Base-by-base conservation (phyloP, 345 rosid genomes). In the Capsella bursapastoris region DNA sequence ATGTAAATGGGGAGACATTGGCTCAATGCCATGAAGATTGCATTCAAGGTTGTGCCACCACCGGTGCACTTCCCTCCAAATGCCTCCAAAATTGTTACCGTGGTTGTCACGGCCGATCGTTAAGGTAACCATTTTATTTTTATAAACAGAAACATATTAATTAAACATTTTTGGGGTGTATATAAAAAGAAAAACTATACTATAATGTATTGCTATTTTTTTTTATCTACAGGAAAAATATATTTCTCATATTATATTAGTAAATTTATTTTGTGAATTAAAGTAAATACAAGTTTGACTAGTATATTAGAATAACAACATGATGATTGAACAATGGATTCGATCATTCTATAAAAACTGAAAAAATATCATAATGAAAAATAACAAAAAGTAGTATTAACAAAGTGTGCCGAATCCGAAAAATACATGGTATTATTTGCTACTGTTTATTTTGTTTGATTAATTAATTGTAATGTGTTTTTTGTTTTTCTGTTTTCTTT, bases 21-120 rank as follows among this genome's bases (percentile, higher is more conserved):
- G 8, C 8, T 16, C n/a, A 72, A 53, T 72, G 76, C 14, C 69
- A 55, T 52, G 37, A 63, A 14, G 8, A 45, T 52, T 72, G 76
- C 29, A 53, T 44, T 63, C 56, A 18, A 63, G 25, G 47, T 22
- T 63, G 76, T 72, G 70, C 70, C 15, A 63, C 44, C 45, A 63
- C 64, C 12, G 68, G 43, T 5, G 34, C 16, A 32, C 3, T 2
- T 31, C 47, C 56, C 16, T 0, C 0, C 41, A 18, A 7, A 18
- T 72, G 76, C 11, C 37, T 63, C 3, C 13, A 9, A 16, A 72
- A 0, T 63, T 72, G 64, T 53, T 72, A 18, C 18, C 69, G 0
- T 9, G 0, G 9, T 16, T 72, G 69, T 9, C 63, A 0, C 6
- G 6, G 61, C 22, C 8, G 3, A 61, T 37, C 11, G 3, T 57